These are phyloP conservation scores for Piloderma croceum DNA, from an alignment of 768 basidiomycete genomes.

Conservation along the genomic window DNA sequence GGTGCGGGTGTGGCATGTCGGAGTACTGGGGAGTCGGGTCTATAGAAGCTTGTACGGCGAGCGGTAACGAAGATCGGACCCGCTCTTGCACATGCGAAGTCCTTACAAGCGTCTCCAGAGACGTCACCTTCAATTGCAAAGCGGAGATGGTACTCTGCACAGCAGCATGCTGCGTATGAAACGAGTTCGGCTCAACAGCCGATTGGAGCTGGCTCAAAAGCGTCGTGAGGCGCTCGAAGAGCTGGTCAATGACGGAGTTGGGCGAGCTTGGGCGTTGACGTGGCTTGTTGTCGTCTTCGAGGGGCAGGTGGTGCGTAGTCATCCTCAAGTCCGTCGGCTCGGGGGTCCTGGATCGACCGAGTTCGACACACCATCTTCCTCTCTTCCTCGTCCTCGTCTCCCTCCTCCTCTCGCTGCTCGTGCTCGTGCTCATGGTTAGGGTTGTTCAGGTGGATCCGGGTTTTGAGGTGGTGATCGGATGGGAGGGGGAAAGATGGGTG, in stretches of 20 bases:
- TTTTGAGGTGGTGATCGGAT: too few species aligned
- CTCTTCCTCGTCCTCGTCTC: slow-evolving; percentile 56
- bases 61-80: too few species aligned
- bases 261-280: slow-evolving; percentile 16
- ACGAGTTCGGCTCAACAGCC: slow-evolving; percentile 62
- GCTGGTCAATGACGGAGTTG: slow-evolving; percentile 42
- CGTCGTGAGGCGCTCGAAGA: slow-evolving; percentile 55
- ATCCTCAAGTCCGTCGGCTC: slow-evolving; percentile 65
- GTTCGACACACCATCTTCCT: slow-evolving; percentile 37
- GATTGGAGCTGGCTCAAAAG: slow-evolving; percentile 70
- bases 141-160: slow-evolving; percentile 68
- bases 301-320: too few species aligned
- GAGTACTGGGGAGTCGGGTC: too few species aligned
- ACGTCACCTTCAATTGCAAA: slow-evolving; percentile 62
- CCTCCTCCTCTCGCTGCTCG: slow-evolving; percentile 70
- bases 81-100: too few species aligned
- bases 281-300: slow-evolving; percentile 21
- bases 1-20: too few species aligned
- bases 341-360: slow-evolving; percentile 73
- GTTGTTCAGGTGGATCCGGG: too few species aligned
- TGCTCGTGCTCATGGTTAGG: too few species aligned
- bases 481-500: too few species aligned
- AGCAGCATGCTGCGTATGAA: slow-evolving; percentile 73
- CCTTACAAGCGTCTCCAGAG: slow-evolving; percentile 67
- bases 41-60: too few species aligned